Conservation (phyloP, 495 filamentous ascomycete species). For the Chaetomium fimeti region DNA sequence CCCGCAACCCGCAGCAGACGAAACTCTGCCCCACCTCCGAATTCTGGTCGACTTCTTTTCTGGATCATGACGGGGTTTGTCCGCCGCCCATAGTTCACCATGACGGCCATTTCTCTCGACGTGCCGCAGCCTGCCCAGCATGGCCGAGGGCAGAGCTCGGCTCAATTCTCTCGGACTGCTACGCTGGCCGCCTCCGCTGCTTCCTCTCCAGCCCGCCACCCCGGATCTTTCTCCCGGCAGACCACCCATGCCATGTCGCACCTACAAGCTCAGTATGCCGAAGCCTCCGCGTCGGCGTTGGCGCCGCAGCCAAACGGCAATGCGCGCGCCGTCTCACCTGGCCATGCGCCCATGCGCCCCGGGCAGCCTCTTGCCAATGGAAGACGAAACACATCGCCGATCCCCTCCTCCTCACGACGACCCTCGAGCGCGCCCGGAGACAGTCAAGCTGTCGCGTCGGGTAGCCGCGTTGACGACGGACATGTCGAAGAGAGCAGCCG, state of each 20-base stretch:
- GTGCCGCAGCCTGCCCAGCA: constrained; percentile 21
- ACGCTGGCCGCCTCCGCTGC: constrained; percentile 19
- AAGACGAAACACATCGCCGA: constrained; percentile 17
- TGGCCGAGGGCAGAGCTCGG: constrained; percentile 24
- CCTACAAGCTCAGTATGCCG: constrained; percentile 26
- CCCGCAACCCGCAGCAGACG: background rate
- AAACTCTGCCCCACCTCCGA: background rate
- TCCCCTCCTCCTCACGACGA: constrained; percentile 24
- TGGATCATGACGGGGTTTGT: constrained; percentile 23
- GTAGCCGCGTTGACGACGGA: constrained; percentile 19
- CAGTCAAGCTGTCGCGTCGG: constrained; percentile 17
- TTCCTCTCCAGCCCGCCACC: constrained; percentile 23
- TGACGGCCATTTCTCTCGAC: constrained; percentile 36
- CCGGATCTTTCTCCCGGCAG: constrained; percentile 24
- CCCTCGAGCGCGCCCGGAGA: constrained; percentile 38
- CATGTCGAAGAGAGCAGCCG: constrained; percentile 34
- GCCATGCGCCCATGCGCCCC: constrained; percentile 8
- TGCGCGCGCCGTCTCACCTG: constrained; percentile 8
- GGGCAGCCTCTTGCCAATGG: constrained; percentile 16
- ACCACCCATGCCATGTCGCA: constrained; percentile 28
- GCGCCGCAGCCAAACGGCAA: constrained; percentile 15
- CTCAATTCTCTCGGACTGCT: constrained; percentile 19
- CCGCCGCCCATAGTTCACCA: constrained; percentile 25
- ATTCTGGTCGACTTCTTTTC: background rate
- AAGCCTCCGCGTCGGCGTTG: constrained; percentile 21